Evolutionary conservation across 164 flowering plant genomes (phyloP), one percentile per base, ranked within the genome.

Genomic region (Nymphaea colorata): DNA sequence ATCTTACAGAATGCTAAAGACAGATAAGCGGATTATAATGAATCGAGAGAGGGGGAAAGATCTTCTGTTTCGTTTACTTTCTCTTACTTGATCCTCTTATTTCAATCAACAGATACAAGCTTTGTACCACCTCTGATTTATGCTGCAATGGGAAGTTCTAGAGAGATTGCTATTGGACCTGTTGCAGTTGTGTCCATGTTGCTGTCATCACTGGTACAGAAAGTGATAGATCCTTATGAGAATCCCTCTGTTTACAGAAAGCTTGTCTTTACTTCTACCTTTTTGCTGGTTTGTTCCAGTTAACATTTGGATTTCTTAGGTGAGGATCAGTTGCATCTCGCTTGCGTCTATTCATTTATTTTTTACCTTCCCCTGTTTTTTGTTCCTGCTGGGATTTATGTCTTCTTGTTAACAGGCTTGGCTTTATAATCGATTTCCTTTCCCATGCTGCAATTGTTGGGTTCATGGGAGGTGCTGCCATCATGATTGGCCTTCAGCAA

Each of bases 401-500:
- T 55, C 43, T 69, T 64, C 69, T 42, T 64, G 18, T 41, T 15
- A 45, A 16, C 78, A 87, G 96, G 79, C 78, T 89, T 80, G 98
- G 98, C 0, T 92, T 92, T 75, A 84, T 89, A 41, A 86, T 92
- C 61, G 89, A 92, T 76, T 86, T 88, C 72, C 84, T 92, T 17
- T 92, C 98, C 44, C 98, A 92, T 79, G 96, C 98, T 78, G 91
- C 89, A 15, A 76, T 87, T 67, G 96, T 92, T 66, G 98, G 94
- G 64, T 92, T 92, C 81, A 89, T 88, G 94, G 98, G 81, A 1
- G 98, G 98, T 15, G 98, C 98, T 64, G 98, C 98, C 71, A 87
- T 92, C 53, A 76, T 88, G 8, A 92, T 91, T 61, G 96, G 91
- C 11, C 88, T 89, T 44, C 98, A 89, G 68, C 98, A 92, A 59